Evolutionary conservation across 2,329 filamentous ascomycete genomes (phyloP).

Genomic region (Colletotrichum sojae): DNA sequence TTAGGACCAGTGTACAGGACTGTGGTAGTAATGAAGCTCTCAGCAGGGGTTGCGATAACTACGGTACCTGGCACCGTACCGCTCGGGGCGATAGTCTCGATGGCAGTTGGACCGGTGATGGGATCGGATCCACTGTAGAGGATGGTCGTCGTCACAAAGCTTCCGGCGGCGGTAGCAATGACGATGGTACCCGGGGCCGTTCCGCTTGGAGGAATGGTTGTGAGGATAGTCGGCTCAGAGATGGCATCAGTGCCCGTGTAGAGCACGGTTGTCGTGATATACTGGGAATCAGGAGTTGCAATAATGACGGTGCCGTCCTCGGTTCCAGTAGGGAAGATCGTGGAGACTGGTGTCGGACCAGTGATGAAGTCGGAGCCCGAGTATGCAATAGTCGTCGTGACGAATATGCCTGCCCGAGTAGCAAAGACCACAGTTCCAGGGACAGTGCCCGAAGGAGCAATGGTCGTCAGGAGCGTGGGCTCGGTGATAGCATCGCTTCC

Average conservation of each 20-base stretch:
- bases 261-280: conserved; percentile 7
- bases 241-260: conserved; percentile 1
- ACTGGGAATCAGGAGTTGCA: background rate
- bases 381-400: background rate
- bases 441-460: conserved; percentile 24
- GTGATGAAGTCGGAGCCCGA: background rate
- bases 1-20: conserved; percentile 8
- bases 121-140: conserved; percentile 15
- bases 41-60: conserved; percentile 15
- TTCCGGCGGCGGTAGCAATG: conserved; percentile 5
- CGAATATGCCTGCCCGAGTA: background rate
- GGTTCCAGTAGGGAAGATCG: conserved; percentile 2
- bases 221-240: background rate
- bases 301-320: background rate
- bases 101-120: conserved; percentile 9
- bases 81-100: conserved; percentile 25
- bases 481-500: conserved; percentile 7
- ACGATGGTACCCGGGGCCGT: conserved; percentile 31
- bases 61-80: conserved; percentile 28
- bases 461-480: conserved; percentile 22
- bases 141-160: conserved; percentile 27
- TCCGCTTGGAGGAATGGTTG: conserved; percentile 20
- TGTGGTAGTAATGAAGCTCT: conserved; percentile 28
- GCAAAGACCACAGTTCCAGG: conserved; percentile 7
- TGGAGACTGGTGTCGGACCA: background rate